Percentiles rank a stretch among this genome's conserved stretches.
These are phyloP conservation scores for Sindora glabra DNA, from an alignment of 306 rosid species.

Conservation along the genomic window DNA sequence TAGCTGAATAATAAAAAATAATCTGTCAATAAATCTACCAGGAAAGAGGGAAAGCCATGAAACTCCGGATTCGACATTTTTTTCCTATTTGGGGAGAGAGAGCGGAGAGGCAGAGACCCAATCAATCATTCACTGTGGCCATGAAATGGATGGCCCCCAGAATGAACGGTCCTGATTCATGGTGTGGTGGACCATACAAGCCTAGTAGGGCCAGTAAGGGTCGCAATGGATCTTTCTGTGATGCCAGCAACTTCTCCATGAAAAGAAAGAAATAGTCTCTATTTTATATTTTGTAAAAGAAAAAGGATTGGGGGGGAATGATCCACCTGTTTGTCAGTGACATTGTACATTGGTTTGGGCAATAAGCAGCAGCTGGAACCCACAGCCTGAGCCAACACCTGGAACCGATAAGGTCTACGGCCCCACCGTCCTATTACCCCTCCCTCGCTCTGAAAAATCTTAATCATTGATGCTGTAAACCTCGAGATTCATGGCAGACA, in stretches of 20 bases:
- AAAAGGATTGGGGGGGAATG: conserved; percentile 60
- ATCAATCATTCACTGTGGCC: conserved; percentile 50
- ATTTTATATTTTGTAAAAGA: no score
- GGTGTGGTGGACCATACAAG: conserved; percentile 35
- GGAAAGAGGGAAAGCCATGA: conserved; percentile 3
- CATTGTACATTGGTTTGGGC: conserved; percentile 75
- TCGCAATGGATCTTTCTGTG: conserved; percentile 43
- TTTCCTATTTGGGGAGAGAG: conserved; percentile 13
- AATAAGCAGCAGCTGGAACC: conserved; percentile 58
- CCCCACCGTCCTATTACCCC: conserved; percentile 53
- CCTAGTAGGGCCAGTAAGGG: conserved; percentile 40
- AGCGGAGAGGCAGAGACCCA: conserved; percentile 36
- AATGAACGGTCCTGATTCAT: conserved; percentile 44
- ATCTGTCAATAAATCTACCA: not conserved
- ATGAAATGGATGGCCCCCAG: conserved; percentile 24
- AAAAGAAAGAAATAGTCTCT: conserved; percentile 6
- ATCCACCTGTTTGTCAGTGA: conserved; percentile 99
- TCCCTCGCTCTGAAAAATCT: conserved; percentile 25
- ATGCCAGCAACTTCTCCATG: conserved; percentile 54
- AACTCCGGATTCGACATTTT: conserved; percentile 31
- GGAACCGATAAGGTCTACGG: conserved; percentile 77
- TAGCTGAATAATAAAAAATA: no score
- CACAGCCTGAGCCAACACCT: conserved; percentile 86
- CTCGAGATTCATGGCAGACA: conserved; percentile 39
- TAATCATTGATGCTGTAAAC: conserved; percentile 76